Evolutionary conservation across 1,284 basidiomycete species (phyloP).

Genomic region (Microbotryum saponariae): DNA sequence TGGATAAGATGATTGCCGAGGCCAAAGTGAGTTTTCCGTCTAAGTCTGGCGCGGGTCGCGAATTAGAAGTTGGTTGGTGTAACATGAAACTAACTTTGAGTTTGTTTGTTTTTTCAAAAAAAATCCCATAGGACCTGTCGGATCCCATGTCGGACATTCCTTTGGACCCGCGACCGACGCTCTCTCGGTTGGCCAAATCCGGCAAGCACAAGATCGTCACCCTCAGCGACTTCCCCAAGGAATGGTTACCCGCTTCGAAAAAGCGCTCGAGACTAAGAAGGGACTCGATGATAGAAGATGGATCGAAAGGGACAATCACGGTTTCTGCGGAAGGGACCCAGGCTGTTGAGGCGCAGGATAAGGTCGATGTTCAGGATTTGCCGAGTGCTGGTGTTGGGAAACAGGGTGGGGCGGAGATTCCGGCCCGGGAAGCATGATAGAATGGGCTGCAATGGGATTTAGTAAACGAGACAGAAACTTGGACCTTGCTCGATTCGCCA

Average conservation of each 20-base stretch:
- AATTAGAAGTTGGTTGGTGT: too few relatives aligned
- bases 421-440: background rate
- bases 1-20: conserved; percentile 40
- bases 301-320: background rate
- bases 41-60: background rate
- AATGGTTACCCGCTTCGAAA: conserved; percentile 36
- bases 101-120: background rate
- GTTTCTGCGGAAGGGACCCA: background rate
- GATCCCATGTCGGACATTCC: conserved; percentile 38
- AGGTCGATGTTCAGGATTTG: background rate
- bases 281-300: background rate
- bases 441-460: too few relatives aligned
- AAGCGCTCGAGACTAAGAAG: background rate
- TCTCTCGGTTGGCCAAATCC: conserved; percentile 32
- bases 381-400: conserved; percentile 7
- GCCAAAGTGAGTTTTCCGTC: conserved; percentile 35
- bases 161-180: conserved; percentile 37
- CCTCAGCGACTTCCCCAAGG: conserved; percentile 39
- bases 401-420: background rate
- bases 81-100: background rate
- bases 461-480: too few relatives aligned
- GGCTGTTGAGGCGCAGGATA: background rate
- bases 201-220: conserved; percentile 30
- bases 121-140: conserved; percentile 19
- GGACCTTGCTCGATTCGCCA: too few relatives aligned